phyloP scores from a whole-genome alignment of 1,139 yeast species.

The Hyphopichia pseudoburtonii region DNA sequence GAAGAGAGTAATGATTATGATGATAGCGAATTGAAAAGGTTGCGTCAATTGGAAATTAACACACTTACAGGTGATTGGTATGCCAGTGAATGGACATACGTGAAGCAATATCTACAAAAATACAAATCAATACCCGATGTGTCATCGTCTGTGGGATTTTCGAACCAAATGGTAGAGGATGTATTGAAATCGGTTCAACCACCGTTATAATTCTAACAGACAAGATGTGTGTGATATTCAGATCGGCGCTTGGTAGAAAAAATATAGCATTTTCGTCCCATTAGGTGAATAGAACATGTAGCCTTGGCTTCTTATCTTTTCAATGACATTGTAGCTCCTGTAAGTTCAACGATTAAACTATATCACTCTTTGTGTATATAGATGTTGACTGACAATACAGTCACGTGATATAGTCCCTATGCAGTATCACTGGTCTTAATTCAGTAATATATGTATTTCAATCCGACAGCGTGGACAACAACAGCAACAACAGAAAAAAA shows the following conservation, averaged over 20 bases:
- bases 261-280: too few relatives aligned
- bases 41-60: conserved; percentile 25
- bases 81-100: conserved; percentile 44
- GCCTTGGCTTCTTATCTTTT: too few relatives aligned
- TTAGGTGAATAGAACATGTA: too few relatives aligned
- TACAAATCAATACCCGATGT: conserved; percentile 19
- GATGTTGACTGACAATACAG: neutral
- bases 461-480: conserved; percentile 13
- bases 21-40: conserved; percentile 12
- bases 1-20: conserved; percentile 6
- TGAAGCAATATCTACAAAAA: conserved; percentile 26
- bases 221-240: too few relatives aligned
- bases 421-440: neutral
- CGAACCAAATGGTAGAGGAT: conserved; percentile 41
- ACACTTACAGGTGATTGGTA: conserved; percentile 50
- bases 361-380: neutral
- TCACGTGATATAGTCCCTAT: neutral
- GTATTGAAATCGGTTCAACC: conserved; percentile 37
- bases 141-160: conserved; percentile 33
- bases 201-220: conserved; percentile 39
- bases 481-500: neutral
- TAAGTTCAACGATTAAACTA: too few relatives aligned
- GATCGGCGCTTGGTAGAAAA: too few relatives aligned
- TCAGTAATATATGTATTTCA: neutral
- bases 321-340: too few relatives aligned